Evolutionary conservation across 2,329 filamentous ascomycete species (phyloP), one percentile per base, ranked within the genome.

Genomic region (Pseudogymnoascus sp.): DNA sequence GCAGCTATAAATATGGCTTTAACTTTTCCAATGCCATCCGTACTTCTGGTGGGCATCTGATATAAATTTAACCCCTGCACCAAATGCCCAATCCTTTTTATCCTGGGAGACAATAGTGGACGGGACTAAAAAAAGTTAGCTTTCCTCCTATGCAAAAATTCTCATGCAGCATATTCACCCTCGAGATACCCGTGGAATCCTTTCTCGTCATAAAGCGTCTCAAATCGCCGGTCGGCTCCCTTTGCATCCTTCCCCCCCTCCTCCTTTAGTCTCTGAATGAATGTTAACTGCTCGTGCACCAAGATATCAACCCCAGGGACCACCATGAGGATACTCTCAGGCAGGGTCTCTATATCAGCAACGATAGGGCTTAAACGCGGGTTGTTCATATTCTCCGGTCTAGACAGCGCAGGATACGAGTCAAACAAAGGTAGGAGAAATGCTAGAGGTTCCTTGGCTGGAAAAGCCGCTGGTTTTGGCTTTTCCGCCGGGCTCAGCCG

Each of bases 361-460:
- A 79, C 59, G 1, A 71, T 71, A 0, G 76, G 73, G 62, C 73
- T 75, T 61, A 80, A 65, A 13, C 77, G 69, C 29, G 74, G 68
- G 38, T 76, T 71, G 2, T 70, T 60, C 12, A 68, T 59, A 29
- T 75, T 67, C 15, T 68, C 63, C 7, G 59, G 64, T 5, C 73
- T 67, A 9, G 64, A 68, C 1, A 70, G 69, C 3, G 67, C 74
- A 1, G 75, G 73, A 63, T 81, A 81, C 0, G 77, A 68, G 65
- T 81, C 77, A 44, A 76, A 79, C 7, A 81, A 66, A 0, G 76
- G 76, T 25, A 74, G 60, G 58, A 81, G 62, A 13, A 76, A 74
- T 0, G 64, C 62, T 13, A 76, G 33, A 0, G 76, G 77, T 61
- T 81, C 78, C 1, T 63, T 69, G 73, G 71, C 6, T 41, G 38